These are phyloP conservation scores for Bocquillonia castaneifolia DNA, from an alignment of 441 rosid genomes.

Conservation along the genomic window DNA sequence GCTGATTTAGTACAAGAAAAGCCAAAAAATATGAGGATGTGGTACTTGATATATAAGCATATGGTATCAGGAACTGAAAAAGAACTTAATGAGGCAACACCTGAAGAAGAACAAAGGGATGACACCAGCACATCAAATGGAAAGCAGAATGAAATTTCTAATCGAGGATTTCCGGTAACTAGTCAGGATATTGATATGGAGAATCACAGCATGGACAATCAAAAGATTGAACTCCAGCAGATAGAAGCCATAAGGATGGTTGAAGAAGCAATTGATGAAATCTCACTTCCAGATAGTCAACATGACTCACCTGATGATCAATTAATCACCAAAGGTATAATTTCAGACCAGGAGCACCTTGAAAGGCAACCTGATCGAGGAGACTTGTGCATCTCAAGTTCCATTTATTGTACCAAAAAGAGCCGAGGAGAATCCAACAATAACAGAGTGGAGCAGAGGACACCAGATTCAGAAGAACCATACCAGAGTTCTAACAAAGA, in stretches of 20 bases:
- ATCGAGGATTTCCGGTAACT: constrained; percentile 12
- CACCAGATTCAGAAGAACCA: constrained; percentile 20
- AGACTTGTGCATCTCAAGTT: constrained; percentile 20
- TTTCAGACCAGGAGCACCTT: constrained; percentile 20
- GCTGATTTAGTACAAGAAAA: constrained; percentile 32
- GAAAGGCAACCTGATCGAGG: constrained; percentile 25
- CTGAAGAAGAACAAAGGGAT: constrained; percentile 29
- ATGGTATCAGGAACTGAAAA: constrained; percentile 52
- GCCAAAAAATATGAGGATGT: constrained; percentile 54
- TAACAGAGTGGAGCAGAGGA: constrained; percentile 17
- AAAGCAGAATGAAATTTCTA: constrained; percentile 12
- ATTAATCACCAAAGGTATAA: constrained; percentile 20
- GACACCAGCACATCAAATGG: constrained; percentile 17
- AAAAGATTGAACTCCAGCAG: constrained; percentile 36
- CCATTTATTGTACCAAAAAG: constrained; percentile 17
- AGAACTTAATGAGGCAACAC: constrained; percentile 30
- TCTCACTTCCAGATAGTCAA: constrained; percentile 53
- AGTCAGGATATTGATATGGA: constrained; percentile 21
- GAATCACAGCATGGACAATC: constrained; percentile 24
- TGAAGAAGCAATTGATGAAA: constrained; percentile 88
- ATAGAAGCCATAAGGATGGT: constrained; percentile 73
- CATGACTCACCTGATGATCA: constrained; percentile 33
- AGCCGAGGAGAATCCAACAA: constrained; percentile 25
- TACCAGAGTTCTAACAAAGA: constrained; percentile 25
- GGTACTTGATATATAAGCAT: constrained; percentile 76